Evolutionary conservation across 129 eudicot species (phyloP).

Genomic region (Arctium lappa): DNA sequence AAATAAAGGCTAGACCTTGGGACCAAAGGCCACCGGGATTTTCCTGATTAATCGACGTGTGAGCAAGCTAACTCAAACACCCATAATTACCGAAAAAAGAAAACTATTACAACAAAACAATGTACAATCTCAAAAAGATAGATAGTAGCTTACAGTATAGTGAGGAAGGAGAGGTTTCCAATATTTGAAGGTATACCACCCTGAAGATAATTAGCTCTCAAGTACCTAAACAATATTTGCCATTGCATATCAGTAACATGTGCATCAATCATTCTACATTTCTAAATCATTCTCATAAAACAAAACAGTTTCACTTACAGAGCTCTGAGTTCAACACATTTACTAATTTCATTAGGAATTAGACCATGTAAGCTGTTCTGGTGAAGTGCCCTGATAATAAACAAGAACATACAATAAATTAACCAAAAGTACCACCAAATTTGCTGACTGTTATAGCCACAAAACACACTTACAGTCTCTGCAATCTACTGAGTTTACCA

Average conservation of each 20-base stretch:
- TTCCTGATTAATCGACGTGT: too few relatives aligned
- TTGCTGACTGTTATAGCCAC: not conserved
- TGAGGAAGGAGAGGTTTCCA: constrained; percentile 75
- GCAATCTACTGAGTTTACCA: constrained; percentile 70
- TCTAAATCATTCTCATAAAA: not conserved
- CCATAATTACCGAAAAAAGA: not conserved
- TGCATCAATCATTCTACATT: constrained; percentile 6
- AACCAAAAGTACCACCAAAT: not conserved
- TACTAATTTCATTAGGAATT: constrained; percentile 74
- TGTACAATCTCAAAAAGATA: not conserved
- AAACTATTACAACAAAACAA: constrained; percentile 8
- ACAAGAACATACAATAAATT: not conserved
- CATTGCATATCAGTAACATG: not conserved
- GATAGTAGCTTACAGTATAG: constrained; percentile 62
- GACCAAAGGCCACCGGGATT: too few relatives aligned
- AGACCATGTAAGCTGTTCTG: constrained; percentile 87
- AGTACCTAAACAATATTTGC: constrained; percentile 49
- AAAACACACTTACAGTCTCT: constrained; percentile 71
- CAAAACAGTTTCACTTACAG: constrained; percentile 53
- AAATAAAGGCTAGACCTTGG: too few relatives aligned
- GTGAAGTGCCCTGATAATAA: constrained; percentile 76
- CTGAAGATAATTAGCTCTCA: constrained; percentile 85
- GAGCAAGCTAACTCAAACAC: not conserved
- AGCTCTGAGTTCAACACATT: constrained; percentile 87
- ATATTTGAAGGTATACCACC: constrained; percentile 90